Percentiles rank a stretch among this genome's conserved stretches.
Conservation (phyloP, 176 grass and related monocot genomes). For the Secale cereale region DNA sequence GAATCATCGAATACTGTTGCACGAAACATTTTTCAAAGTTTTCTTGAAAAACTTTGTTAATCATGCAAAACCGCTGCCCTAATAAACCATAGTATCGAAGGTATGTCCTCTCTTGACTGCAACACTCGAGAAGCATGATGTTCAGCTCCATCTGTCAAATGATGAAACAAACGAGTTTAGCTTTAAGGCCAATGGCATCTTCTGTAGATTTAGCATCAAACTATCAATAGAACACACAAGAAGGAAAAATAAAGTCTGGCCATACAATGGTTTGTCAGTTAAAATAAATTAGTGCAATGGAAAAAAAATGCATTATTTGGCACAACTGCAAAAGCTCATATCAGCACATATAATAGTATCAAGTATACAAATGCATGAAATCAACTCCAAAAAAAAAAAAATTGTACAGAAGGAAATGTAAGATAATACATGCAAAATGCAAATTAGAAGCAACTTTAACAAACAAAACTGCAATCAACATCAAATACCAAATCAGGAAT, state of each 20-base stretch:
- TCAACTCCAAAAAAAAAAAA: neutral
- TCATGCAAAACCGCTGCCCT: conserved; percentile 93
- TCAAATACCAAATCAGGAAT: neutral
- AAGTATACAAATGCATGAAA: neutral
- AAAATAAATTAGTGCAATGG: neutral
- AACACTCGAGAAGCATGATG: conserved; percentile 95
- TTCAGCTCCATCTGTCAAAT: conserved; percentile 82
- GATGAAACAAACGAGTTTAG: conserved; percentile 8
- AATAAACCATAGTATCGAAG: conserved; percentile 88
- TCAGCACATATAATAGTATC: neutral
- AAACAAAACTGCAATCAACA: neutral
- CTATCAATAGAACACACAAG: neutral
- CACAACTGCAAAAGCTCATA: neutral
- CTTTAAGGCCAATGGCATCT: neutral
- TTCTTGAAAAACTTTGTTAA: conserved; percentile 90
- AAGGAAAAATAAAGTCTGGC: neutral
- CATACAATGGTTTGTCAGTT: neutral
- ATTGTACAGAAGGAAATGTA: neutral
- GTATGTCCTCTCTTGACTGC: conserved; percentile 95
- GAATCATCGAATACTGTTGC: conserved; percentile 96
- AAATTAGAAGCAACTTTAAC: conserved; percentile 2
- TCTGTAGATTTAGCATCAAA: neutral
- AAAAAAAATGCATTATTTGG: neutral
- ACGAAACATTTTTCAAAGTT: conserved; percentile 97
- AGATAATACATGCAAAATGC: neutral